These are phyloP conservation scores for Clarkia xantiana DNA, from an alignment of 345 rosid species.

Conservation along the genomic window DNA sequence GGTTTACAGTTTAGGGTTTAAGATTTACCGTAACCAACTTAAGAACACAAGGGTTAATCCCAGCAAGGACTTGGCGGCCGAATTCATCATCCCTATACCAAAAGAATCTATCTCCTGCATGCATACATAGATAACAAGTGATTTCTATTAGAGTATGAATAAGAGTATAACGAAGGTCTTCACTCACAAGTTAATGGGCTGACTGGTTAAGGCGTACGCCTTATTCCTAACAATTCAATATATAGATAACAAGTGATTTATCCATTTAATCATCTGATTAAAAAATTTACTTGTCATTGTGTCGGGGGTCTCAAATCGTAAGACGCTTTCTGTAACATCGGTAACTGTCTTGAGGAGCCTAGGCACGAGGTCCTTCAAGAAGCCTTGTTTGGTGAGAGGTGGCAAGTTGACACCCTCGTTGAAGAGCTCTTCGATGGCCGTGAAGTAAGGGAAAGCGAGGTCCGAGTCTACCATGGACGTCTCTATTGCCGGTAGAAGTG, in stretches of 20 bases:
- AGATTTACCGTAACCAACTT: constrained; percentile 39
- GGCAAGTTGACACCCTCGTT: constrained; percentile 36
- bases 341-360: constrained; percentile 32
- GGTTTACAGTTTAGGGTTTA: background rate
- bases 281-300: constrained; percentile 25
- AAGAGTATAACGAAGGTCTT: no score
- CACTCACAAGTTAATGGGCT: no score
- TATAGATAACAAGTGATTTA: no score
- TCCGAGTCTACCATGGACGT: constrained; percentile 23
- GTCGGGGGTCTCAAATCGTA: constrained; percentile 44
- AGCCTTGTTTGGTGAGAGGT: constrained; percentile 18
- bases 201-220: no score
- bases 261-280: no score
- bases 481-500: constrained; percentile 40
- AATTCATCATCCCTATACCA: constrained; percentile 79
- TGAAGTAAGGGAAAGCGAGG: constrained; percentile 46
- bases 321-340: constrained; percentile 22
- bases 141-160: no score
- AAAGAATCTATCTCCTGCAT: constrained; percentile 52
- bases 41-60: constrained; percentile 51
- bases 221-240: background rate
- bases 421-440: constrained; percentile 48
- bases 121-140: background rate
- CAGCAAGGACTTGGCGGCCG: constrained; percentile 61
- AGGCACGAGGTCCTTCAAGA: constrained; percentile 29